Conservation (phyloP, 192 early-diverging fungal species). For the Dissophora globulifera region DNA sequence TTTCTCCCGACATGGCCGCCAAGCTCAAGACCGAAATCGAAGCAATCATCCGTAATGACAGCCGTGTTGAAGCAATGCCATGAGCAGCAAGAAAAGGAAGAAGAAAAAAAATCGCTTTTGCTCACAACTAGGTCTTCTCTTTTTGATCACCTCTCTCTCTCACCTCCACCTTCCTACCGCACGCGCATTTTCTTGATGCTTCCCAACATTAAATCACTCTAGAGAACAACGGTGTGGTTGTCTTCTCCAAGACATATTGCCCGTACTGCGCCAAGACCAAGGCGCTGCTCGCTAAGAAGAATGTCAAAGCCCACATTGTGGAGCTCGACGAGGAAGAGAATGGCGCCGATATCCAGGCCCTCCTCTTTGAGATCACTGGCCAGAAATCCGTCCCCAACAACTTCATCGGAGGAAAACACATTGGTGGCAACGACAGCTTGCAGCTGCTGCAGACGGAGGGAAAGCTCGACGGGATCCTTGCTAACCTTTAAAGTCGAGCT, state of each 20-base stretch:
- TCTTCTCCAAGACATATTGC: conserved; percentile 85
- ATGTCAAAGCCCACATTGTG: conserved; percentile 55
- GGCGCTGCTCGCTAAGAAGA: conserved; percentile 49
- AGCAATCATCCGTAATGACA: conserved; percentile 49
- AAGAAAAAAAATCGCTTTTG: too few relatives aligned
- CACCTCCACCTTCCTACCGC: background rate
- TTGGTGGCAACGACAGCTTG: conserved; percentile 74
- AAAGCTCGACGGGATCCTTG: conserved; percentile 60
- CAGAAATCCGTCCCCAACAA: conserved; percentile 84
- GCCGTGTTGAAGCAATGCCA: too few relatives aligned
- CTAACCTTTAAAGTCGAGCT: conserved; percentile 23
- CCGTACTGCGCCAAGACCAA: conserved; percentile 73
- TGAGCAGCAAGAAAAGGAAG: too few relatives aligned
- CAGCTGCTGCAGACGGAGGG: conserved; percentile 53
- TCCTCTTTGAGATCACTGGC: conserved; percentile 63
- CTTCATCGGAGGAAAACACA: conserved; percentile 72
- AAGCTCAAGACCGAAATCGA: conserved; percentile 53
- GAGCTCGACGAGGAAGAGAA: conserved; percentile 64
- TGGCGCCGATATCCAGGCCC: conserved; percentile 68
- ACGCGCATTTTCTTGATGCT: background rate
- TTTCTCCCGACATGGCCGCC: conserved; percentile 55
- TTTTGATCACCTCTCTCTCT: too few relatives aligned
- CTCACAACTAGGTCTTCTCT: too few relatives aligned
- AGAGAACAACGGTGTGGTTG: conserved; percentile 60
- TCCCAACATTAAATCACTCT: background rate